Conservation (phyloP, 495 filamentous ascomycete genomes). For the Podospora conica region DNA sequence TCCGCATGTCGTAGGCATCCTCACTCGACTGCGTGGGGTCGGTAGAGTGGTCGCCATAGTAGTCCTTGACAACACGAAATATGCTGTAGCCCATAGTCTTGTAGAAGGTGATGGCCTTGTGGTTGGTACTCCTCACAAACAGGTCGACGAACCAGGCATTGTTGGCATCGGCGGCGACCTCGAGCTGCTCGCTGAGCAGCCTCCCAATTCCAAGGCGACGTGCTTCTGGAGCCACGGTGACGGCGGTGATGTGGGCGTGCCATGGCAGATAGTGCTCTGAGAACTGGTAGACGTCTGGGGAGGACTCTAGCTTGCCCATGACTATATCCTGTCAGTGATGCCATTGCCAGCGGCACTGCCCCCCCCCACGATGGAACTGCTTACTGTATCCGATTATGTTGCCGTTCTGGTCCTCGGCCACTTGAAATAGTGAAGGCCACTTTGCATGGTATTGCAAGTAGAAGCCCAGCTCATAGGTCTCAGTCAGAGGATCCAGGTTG, state of each 20-base stretch:
- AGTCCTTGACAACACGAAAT: slow-evolving; percentile 79
- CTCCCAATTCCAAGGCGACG: slow-evolving; percentile 82
- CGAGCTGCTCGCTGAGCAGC: slow-evolving; percentile 68
- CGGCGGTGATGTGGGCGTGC: slow-evolving; percentile 95
- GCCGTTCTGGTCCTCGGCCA: slow-evolving; percentile 72
- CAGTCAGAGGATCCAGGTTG: slow-evolving; percentile 90
- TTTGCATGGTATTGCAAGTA: slow-evolving; percentile 91
- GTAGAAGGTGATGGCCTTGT: slow-evolving; percentile 82
- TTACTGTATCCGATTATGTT: slow-evolving; percentile 90
- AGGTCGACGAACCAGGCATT: slow-evolving; percentile 93
- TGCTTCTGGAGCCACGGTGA: slow-evolving; percentile 84
- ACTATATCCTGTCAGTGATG: slow-evolving; percentile 47
- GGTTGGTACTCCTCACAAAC: slow-evolving; percentile 84
- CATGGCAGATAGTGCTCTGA: slow-evolving; percentile 87
- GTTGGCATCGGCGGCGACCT: slow-evolving; percentile 70
- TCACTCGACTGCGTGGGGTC: slow-evolving; percentile 59
- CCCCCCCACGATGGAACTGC: slow-evolving; percentile 17
- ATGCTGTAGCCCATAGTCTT: slow-evolving; percentile 83
- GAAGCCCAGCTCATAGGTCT: slow-evolving; percentile 92
- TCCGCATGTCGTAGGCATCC: slow-evolving; percentile 96
- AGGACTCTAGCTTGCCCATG: slow-evolving; percentile 92
- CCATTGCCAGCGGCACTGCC: neutral
- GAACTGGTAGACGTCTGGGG: slow-evolving; percentile 60
- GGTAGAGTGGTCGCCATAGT: slow-evolving; percentile 70
- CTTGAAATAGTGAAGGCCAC: slow-evolving; percentile 90